These are phyloP conservation scores for Capsicum baccatum DNA, from an alignment of 257 asterid species.

Conservation along the genomic window DNA sequence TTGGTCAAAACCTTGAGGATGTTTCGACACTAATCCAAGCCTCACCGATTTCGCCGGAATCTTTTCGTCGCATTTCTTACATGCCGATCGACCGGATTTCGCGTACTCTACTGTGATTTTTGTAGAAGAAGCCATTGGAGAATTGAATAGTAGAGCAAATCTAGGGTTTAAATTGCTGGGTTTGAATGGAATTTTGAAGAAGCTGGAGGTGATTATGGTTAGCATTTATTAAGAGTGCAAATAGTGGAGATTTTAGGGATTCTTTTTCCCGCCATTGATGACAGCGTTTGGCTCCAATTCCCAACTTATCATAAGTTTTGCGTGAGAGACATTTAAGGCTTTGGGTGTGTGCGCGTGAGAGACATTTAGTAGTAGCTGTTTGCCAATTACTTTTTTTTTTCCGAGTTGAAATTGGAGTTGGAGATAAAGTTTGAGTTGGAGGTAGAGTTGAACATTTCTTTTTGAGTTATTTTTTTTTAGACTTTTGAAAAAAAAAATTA, in stretches of 20 bases:
- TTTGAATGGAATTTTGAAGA: neutral
- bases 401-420: too few relatives aligned
- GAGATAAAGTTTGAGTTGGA: too few relatives aligned
- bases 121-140: conserved; percentile 48
- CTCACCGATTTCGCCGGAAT: conserved; percentile 67
- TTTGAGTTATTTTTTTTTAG: too few relatives aligned
- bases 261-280: conserved; percentile 37
- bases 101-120: conserved; percentile 81
- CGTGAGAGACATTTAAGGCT: neutral
- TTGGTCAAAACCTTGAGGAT: conserved; percentile 78
- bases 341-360: too few relatives aligned
- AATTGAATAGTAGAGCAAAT: conserved; percentile 9
- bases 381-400: too few relatives aligned
- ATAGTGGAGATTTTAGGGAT: neutral
- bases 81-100: conserved; percentile 82
- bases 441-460: too few relatives aligned
- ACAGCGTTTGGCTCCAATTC: neutral
- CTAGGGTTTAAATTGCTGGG: conserved; percentile 24
- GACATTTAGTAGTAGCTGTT: too few relatives aligned
- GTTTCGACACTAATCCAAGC: conserved; percentile 73
- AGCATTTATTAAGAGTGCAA: neutral
- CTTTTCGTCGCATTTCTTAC: conserved; percentile 80
- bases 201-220: neutral
- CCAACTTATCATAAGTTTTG: neutral
- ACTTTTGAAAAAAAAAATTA: too few relatives aligned